phyloP scores from a whole-genome alignment of 2,329 filamentous ascomycete genomes.

The Didymella sp. region DNA sequence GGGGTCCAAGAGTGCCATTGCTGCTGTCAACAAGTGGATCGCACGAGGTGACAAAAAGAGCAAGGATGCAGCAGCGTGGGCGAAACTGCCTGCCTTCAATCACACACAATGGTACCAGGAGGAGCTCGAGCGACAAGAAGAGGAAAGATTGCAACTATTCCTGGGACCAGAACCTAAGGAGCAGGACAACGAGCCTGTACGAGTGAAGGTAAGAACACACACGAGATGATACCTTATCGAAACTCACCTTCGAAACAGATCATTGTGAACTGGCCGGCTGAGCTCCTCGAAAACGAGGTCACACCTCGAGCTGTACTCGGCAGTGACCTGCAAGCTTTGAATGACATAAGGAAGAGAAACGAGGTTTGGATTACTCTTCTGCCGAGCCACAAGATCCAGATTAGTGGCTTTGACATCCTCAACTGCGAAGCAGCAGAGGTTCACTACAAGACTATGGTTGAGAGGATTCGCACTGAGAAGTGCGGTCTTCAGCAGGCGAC shows the following conservation, averaged over 20 bases:
- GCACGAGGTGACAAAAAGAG: conserved; percentile 27
- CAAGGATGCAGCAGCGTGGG: conserved; percentile 36
- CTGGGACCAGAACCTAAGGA: conserved; percentile 25
- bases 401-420: conserved; percentile 23
- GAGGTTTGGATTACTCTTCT: conserved; percentile 39
- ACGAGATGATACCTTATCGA: background rate
- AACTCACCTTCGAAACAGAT: conserved; percentile 11
- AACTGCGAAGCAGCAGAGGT: conserved; percentile 31
- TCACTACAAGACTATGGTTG: conserved; percentile 31
- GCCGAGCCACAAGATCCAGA: conserved; percentile 25
- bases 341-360: conserved; percentile 36
- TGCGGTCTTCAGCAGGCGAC: conserved; percentile 19
- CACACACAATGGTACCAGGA: conserved; percentile 34
- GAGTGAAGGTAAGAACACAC: conserved; percentile 17
- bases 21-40: conserved; percentile 41
- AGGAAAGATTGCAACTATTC: conserved; percentile 31
- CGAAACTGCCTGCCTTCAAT: conserved; percentile 36
- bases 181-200: conserved; percentile 10
- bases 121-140: conserved; percentile 24
- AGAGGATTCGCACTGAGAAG: conserved; percentile 26
- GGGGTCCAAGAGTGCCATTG: conserved; percentile 28
- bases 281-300: conserved; percentile 23
- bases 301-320: conserved; percentile 39
- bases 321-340: conserved; percentile 36
- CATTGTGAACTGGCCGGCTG: conserved; percentile 33